Evolutionary conservation across 495 filamentous ascomycete species (phyloP), one percentile per base, ranked within the genome.

Genomic region (Hypoxylon crocopeplum): DNA sequence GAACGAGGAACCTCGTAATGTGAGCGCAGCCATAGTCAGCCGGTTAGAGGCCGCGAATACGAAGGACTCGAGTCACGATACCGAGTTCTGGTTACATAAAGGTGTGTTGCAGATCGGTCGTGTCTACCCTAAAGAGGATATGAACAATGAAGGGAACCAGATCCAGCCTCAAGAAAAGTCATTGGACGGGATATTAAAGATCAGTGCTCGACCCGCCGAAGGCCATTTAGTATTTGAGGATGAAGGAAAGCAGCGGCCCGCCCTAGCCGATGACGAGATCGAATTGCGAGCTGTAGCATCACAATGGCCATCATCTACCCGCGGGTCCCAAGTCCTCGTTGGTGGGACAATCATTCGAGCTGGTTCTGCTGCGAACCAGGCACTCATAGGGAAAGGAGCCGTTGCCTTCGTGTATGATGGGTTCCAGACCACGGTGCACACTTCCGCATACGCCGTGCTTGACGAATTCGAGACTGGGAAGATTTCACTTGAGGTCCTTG

Each of bases 11-110:
- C 20, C 51, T 24, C 5, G 10, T 12, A 24, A 52, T 16, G 21
- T 66, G 6, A 22, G 46, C 20, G 24, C 33, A 10, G 58, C 58
- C 3, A 49, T 66, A 7, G 11, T 39, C 17, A 46, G 47, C 32
- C 45, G 12, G 7, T 42, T 70, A 17, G 32, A 29, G 32, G 42
- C 42, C 13, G 41, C 42, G 8, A 46, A 33, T 21, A 62, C 48
- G 3, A 65, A 59, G 29, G 67, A 59, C 30, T 61, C 59, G 10
- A 52, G 64, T 3, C 30, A 12, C 17, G 64, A 68, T 44, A 51
- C 52, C 1, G 67, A 70, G 20, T 68, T 60, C 34, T 70, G 67
- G 67, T 37, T 70, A 24, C 64, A 65, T 24, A 29, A 33, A 5
- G 67, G 60, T 21, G 51, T 56, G 27, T 13, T 68, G 3, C 42